Base-by-base conservation (phyloP, 78 protist genomes). In the slime mould (Dictyostelium discoideum) region DNA sequence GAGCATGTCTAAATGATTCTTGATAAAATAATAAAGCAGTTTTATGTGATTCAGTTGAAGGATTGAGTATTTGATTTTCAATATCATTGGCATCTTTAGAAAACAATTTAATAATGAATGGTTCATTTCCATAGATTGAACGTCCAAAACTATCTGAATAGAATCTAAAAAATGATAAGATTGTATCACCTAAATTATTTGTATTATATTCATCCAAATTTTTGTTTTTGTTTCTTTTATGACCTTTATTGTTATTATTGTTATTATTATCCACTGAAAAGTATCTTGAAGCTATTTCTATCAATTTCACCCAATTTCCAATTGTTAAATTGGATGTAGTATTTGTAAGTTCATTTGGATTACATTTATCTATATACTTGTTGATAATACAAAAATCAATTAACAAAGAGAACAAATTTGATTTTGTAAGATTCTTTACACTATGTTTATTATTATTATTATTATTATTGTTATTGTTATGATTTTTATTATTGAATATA, bases 141-240 rank as follows among this genome's bases (percentile, higher is more conserved):
- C 48, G 10, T 14, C 44, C 57, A 60, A 69, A 69, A 20, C 5
- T 11, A 18, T 74, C 81, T 5, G 81, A 74, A 37, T 74, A 74
- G 22, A 29, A 74, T 74, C 48, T 74, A 32, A 74, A 74, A 37
- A 74, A 74, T 32, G 81, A 74, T 74, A 74, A 32, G 3, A 74
- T 37, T 16, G 46, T 79, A 44, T 46, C 84, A 22, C 84, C 60
- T 69, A 60, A 39, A 29, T 39, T 26, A 24, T 46, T 46, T 80
- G 40, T 20, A 85, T 18, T 72, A 32, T 76, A 77, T 8, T 81
- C 94, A 11, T 81, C 88, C 4, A 10, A 80, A 18, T 37, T 48
- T 32, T 32, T 74, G 16, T 7, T 39, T 63, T 84, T 84, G 29
- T 84, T 84, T 48, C 22, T 80, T 3, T 50, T 78, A 7, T 26